phyloP scores from a whole-genome alignment of 345 rosid genomes.

The Aquilaria yunnanensis region DNA sequence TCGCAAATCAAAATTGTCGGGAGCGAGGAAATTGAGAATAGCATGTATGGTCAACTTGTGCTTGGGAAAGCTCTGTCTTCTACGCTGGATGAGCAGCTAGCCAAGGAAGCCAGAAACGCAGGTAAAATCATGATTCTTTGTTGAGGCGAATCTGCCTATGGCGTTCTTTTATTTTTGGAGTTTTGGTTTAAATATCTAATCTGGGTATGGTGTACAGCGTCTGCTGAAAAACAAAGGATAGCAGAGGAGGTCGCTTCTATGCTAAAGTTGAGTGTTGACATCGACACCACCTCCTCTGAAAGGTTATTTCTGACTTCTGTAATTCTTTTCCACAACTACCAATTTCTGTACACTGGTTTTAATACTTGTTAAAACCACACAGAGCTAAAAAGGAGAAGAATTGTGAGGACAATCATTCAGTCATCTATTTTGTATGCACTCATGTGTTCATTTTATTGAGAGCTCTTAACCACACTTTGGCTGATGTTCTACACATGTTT shows the following conservation, averaged over 20 bases:
- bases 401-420: no score
- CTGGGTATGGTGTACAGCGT: slow-evolving; percentile 41
- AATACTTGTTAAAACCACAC: no score
- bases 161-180: slow-evolving; percentile 10
- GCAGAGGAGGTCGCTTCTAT: slow-evolving; percentile 88
- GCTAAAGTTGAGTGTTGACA: slow-evolving; percentile 73
- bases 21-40: slow-evolving; percentile 54
- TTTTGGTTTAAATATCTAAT: slow-evolving; percentile 18
- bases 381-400: no score
- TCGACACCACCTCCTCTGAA: slow-evolving; percentile 76
- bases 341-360: no score
- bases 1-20: slow-evolving; percentile 60
- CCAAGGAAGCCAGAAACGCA: slow-evolving; percentile 75
- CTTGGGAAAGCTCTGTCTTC: slow-evolving; percentile 51
- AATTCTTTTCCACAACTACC: neutral
- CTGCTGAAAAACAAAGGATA: slow-evolving; percentile 82
- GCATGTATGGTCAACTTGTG: slow-evolving; percentile 78
- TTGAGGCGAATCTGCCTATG: slow-evolving; percentile 4
- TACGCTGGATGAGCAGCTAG: slow-evolving; percentile 64
- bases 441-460: no score
- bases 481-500: no score
- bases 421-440: no score
- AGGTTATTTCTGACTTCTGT: slow-evolving; percentile 30
- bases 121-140: slow-evolving; percentile 30
- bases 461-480: no score